Conservation (phyloP, 2,329 filamentous ascomycete genomes). For the Byssothecium circinans region DNA sequence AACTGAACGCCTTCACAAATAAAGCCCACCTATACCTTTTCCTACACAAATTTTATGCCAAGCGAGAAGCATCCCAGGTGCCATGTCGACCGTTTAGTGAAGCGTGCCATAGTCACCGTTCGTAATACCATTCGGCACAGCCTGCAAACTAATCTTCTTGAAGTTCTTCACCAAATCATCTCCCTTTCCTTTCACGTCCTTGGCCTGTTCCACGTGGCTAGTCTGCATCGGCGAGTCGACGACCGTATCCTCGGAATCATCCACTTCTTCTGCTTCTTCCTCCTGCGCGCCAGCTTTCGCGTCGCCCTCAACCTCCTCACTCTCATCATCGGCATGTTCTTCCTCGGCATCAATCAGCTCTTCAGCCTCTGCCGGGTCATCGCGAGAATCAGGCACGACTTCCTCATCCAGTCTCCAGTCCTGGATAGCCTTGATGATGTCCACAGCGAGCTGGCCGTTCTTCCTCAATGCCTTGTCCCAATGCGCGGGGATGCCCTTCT, state of each 20-base stretch:
- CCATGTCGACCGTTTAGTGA: conserved; percentile 2
- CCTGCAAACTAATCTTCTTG: conserved; percentile 29
- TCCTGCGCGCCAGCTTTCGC: conserved; percentile 17
- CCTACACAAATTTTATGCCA: background rate
- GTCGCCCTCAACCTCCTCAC: conserved; percentile 27
- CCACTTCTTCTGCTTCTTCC: conserved; percentile 35
- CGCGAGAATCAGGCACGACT: conserved; percentile 53
- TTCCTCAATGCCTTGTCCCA: conserved; percentile 59
- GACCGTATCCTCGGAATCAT: conserved; percentile 29
- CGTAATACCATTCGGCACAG: conserved; percentile 34
- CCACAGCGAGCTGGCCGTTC: conserved; percentile 59
- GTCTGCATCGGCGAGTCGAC: conserved; percentile 24
- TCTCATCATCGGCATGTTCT: conserved; percentile 39
- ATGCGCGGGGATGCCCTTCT: conserved; percentile 54
- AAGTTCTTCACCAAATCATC: conserved; percentile 26
- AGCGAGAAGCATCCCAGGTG: background rate
- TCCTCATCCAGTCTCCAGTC: conserved; percentile 56
- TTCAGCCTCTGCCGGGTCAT: conserved; percentile 46
- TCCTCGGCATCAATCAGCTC: conserved; percentile 37
- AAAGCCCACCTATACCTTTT: too few relatives aligned
- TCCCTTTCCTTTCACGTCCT: conserved; percentile 16
- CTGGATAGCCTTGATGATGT: conserved; percentile 57
- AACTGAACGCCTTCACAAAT: too few relatives aligned
- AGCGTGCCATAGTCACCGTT: conserved; percentile 36
- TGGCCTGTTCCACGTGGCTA: conserved; percentile 3